phyloP scores from a whole-genome alignment of 352 stramenopile genomes.

The Globisporangium paddicum region DNA sequence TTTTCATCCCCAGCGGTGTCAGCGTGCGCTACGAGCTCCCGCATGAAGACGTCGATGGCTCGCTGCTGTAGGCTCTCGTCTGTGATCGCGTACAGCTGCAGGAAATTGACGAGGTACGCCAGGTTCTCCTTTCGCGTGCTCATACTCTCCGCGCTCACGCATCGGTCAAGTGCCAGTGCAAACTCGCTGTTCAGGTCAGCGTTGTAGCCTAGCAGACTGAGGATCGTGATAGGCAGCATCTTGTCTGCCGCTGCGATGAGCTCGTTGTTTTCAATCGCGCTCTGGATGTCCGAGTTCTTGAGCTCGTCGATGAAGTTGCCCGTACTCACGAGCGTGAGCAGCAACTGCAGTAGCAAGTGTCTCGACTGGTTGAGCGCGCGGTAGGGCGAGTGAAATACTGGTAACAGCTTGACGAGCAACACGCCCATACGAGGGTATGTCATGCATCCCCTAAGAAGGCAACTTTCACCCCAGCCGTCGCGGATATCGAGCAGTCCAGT shows the following conservation, averaged over 20 bases:
- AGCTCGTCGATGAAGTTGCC: conserved; percentile 48
- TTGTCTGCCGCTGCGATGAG: conserved; percentile 47
- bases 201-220: conserved; percentile 67
- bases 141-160: conserved; percentile 19
- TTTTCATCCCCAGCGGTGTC: conserved; percentile 3
- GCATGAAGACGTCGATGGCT: conserved; percentile 53
- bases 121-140: conserved; percentile 29
- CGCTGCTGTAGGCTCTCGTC: conserved; percentile 40
- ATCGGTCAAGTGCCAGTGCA: conserved; percentile 32
- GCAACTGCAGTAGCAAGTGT: conserved; percentile 40
- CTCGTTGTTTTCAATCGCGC: conserved; percentile 54
- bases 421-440: not conserved
- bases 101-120: conserved; percentile 58
- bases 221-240: conserved; percentile 45
- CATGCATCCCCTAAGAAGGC: conserved; percentile 9
- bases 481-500: conserved; percentile 9
- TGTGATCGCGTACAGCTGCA: conserved; percentile 55
- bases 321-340: conserved; percentile 54
- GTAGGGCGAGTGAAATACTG: conserved; percentile 28
- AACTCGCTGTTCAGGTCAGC: conserved; percentile 68
- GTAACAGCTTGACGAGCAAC: conserved; percentile 32
- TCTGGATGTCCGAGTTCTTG: conserved; percentile 42
- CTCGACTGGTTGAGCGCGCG: conserved; percentile 21
- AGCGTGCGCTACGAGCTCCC: conserved; percentile 25
- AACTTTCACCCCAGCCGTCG: conserved; percentile 12